These are phyloP conservation scores for Fragilariopsis cylindrus DNA, from an alignment of 108 stramenopile genomes.

Conservation along the genomic window DNA sequence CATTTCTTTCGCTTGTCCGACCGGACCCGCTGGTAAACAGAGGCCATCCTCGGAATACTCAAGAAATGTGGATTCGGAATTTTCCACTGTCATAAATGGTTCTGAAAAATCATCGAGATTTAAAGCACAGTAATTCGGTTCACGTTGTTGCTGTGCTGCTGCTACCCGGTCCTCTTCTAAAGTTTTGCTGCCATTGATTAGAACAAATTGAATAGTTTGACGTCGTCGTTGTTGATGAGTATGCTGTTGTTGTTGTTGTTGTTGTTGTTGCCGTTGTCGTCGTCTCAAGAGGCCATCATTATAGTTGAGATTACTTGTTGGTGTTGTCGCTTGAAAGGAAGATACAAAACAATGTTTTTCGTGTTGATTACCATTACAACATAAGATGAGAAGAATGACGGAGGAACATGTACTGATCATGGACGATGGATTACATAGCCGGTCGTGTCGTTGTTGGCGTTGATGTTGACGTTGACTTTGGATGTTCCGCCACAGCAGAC, in stretches of 20 bases:
- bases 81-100: slow-evolving; percentile 22
- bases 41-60: slow-evolving; percentile 31
- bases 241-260: background rate
- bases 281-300: background rate
- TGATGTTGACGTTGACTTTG: too few relatives aligned
- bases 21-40: slow-evolving; percentile 26
- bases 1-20: slow-evolving; percentile 32
- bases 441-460: too few relatives aligned
- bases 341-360: background rate
- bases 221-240: background rate
- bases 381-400: slow-evolving; percentile 25
- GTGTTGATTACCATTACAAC: too few relatives aligned
- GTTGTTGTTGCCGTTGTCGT: background rate
- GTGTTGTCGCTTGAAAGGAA: slow-evolving; percentile 4
- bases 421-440: slow-evolving; percentile 24
- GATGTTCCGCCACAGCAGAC: too few relatives aligned
- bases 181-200: too few relatives aligned
- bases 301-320: background rate
- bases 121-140: slow-evolving; percentile 7
- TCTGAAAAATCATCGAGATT: slow-evolving; percentile 12
- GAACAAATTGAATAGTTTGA: background rate
- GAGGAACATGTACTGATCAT: slow-evolving; percentile 26
- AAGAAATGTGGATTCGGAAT: slow-evolving; percentile 38
- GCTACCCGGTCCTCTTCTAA: background rate
- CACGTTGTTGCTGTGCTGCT: background rate